A percentile compares a stretch with the other conserved stretches of the same genome.
Conservation (phyloP, 305 asterid species). For the Solanum hybrid region DNA sequence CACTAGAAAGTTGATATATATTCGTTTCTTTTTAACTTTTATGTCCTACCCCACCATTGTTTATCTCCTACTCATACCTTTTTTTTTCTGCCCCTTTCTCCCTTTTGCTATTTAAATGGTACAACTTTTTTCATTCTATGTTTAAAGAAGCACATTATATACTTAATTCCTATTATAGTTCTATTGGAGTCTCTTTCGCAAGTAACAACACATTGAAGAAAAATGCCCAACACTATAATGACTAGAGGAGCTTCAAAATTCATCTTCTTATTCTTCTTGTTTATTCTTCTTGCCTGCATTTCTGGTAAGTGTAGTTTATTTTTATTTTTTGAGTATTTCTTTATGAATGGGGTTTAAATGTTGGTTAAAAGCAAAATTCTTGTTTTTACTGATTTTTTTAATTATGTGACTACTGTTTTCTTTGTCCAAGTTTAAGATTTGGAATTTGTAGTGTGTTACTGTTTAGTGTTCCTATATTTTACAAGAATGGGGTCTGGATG, state of each 20-base stretch:
- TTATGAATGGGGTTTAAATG: neutral
- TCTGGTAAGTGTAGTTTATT: slow-evolving; percentile 29
- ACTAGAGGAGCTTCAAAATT: slow-evolving; percentile 22
- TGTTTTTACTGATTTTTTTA: neutral
- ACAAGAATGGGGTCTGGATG: neutral
- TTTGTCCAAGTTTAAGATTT: neutral
- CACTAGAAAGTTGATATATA: slow-evolving; percentile 15
- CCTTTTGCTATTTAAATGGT: neutral
- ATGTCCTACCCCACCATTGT: slow-evolving; percentile 12
- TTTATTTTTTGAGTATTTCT: neutral
- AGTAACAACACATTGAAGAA: neutral
- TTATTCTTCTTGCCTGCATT: slow-evolving; percentile 26
- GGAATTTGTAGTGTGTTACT: neutral
- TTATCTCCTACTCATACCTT: slow-evolving; percentile 11
- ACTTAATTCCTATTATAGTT: neutral
- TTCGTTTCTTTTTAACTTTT: slow-evolving; percentile 24
- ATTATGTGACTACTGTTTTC: neutral
- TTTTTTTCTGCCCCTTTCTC: neutral
- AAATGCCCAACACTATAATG: slow-evolving; percentile 22
- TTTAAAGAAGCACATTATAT: neutral
- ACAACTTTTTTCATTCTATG: neutral
- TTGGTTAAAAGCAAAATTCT: neutral
- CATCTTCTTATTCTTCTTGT: slow-evolving; percentile 26
- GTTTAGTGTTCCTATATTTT: neutral
- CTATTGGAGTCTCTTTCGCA: slow-evolving; percentile 9